Percentiles rank a stretch among this genome's conserved stretches.
Evolutionary conservation across 805 yeast genomes (phyloP).

Genomic region (Wickerhamiella slavikovae): DNA sequence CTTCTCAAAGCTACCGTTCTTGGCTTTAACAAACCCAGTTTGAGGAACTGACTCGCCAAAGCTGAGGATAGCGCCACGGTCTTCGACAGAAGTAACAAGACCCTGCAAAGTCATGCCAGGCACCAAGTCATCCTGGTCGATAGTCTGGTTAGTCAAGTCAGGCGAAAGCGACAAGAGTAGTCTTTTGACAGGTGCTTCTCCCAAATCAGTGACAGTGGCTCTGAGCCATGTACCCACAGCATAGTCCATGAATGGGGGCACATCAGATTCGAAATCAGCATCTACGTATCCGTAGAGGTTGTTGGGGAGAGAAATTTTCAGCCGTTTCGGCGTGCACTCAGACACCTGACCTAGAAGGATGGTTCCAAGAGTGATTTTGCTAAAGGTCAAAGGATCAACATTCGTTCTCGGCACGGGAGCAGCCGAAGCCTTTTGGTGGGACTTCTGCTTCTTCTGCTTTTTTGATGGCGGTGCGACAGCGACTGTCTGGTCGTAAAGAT

Average conservation of each 20-base stretch:
- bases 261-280: slow-evolving; percentile 15
- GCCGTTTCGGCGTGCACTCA: slow-evolving; percentile 36
- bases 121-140: slow-evolving; percentile 36
- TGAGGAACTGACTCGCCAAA: slow-evolving; percentile 27
- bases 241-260: slow-evolving; percentile 30
- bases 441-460: slow-evolving; percentile 19
- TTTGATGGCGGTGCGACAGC: no score
- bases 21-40: slow-evolving; percentile 44
- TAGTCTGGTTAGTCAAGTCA: slow-evolving; percentile 35
- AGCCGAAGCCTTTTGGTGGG: slow-evolving; percentile 11
- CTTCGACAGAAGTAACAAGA: slow-evolving; percentile 63
- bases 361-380: slow-evolving; percentile 49
- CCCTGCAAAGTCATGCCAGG: slow-evolving; percentile 53
- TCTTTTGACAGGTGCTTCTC: slow-evolving; percentile 19
- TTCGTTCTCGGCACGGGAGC: slow-evolving; percentile 12
- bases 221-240: slow-evolving; percentile 68
- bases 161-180: slow-evolving; percentile 43
- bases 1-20: slow-evolving; percentile 21
- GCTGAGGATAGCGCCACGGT: slow-evolving; percentile 69
- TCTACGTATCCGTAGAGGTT: slow-evolving; percentile 42
- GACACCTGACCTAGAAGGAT: slow-evolving; percentile 57
- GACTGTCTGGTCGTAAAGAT: slow-evolving; percentile 25
- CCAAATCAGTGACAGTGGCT: slow-evolving; percentile 46
- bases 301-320: slow-evolving; percentile 59
- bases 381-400: slow-evolving; percentile 45